Percentiles rank a stretch among this genome's conserved stretches.
Evolutionary conservation across 768 basidiomycete genomes (phyloP).

Genomic region (Tulasnella calospora): DNA sequence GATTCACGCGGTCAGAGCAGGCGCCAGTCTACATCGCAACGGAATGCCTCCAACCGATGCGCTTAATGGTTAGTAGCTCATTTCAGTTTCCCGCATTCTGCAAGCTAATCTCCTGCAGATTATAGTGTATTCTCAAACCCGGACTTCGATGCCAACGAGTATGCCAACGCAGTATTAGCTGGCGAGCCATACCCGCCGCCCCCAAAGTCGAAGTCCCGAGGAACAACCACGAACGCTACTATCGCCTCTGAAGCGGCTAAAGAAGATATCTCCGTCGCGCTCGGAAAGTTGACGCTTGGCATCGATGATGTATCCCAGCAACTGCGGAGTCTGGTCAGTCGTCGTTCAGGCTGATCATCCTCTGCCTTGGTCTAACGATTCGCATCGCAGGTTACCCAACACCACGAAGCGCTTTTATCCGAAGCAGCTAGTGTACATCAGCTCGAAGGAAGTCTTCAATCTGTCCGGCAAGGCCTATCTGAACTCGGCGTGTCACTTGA

Average conservation of each 20-base stretch:
- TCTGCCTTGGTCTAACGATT: not conserved
- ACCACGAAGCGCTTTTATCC: constrained; percentile 75
- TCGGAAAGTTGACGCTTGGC: constrained; percentile 78
- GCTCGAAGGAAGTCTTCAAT: constrained; percentile 63
- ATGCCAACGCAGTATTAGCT: constrained; percentile 85
- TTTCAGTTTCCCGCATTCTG: not conserved
- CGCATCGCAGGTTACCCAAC: constrained; percentile 59
- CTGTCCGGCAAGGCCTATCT: constrained; percentile 62
- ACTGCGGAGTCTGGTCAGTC: constrained; percentile 72
- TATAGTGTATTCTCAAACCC: constrained; percentile 68
- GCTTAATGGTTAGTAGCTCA: not conserved
- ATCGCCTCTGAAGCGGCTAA: constrained; percentile 38
- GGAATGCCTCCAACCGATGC: not conserved
- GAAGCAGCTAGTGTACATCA: constrained; percentile 71
- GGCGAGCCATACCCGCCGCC: constrained; percentile 66
- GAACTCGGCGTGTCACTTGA: constrained; percentile 73
- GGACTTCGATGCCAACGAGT: constrained; percentile 81
- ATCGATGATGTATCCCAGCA: constrained; percentile 92
- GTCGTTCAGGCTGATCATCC: not conserved
- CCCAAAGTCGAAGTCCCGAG: constrained; percentile 30
- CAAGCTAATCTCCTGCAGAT: constrained; percentile 39
- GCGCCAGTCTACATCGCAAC: not conserved
- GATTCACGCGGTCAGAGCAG: not conserved
- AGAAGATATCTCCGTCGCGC: constrained; percentile 84
- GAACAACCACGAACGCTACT: constrained; percentile 42